Percentiles rank a stretch among this genome's conserved stretches.
These are phyloP conservation scores for Mortierella sp. DNA, from an alignment of 371 early-diverging fungal genomes.

Conservation along the genomic window DNA sequence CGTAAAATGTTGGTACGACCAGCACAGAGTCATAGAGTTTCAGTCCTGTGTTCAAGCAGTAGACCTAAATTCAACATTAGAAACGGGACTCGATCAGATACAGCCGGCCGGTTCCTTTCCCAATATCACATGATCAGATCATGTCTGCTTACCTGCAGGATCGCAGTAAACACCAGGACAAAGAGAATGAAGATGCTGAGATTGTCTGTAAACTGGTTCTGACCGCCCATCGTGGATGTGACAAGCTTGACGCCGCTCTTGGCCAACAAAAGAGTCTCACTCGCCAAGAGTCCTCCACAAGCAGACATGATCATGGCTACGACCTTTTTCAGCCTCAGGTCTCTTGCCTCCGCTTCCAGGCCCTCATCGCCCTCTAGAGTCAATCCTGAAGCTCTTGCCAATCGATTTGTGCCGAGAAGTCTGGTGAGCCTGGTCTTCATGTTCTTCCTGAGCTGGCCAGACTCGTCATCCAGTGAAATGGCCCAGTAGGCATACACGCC, in stretches of 20 bases:
- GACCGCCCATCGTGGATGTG: constrained; percentile 61
- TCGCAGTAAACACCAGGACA: constrained; percentile 66
- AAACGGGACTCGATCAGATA: too few species aligned
- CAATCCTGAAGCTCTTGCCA: constrained; percentile 41
- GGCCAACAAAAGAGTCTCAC: constrained; percentile 72
- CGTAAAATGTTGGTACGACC: constrained; percentile 78
- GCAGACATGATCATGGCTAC: constrained; percentile 72
- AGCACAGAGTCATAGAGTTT: constrained; percentile 73
- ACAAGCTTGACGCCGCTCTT: constrained; percentile 75
- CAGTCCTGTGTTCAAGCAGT: constrained; percentile 74
- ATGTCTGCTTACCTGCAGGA: constrained; percentile 62
- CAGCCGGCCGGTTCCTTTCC: neutral
- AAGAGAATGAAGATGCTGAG: constrained; percentile 68
- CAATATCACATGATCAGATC: neutral
- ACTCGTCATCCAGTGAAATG: constrained; percentile 52
- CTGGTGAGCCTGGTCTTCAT: constrained; percentile 41
- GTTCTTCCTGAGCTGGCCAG: constrained; percentile 42
- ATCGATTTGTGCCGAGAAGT: constrained; percentile 39
- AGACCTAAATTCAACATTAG: constrained; percentile 57
- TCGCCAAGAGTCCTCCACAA: constrained; percentile 72
- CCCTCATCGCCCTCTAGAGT: constrained; percentile 39
- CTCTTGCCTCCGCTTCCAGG: constrained; percentile 25
- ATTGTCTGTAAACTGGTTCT: constrained; percentile 71
- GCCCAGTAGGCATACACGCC: constrained; percentile 71
- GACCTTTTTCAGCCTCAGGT: constrained; percentile 56